A percentile compares a stretch with the other conserved stretches of the same genome.
phyloP scores from a whole-genome alignment of 768 basidiomycete species.

The Serendipita vermifera region DNA sequence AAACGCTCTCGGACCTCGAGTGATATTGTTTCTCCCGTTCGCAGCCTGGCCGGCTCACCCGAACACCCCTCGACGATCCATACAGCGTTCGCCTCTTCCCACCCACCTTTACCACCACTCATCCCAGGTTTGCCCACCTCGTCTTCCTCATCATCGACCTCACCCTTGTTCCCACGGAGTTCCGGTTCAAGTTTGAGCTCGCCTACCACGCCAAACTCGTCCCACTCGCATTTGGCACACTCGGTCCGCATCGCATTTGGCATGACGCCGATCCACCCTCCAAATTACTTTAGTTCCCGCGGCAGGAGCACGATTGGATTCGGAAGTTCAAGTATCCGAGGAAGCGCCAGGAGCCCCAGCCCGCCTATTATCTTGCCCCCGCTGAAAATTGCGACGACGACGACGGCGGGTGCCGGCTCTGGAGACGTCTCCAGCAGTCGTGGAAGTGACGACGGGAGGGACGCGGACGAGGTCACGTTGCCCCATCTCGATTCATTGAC shows the following conservation, averaged over 20 bases:
- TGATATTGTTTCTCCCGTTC: conserved; percentile 1
- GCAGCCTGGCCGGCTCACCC: background rate
- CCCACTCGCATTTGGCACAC: conserved; percentile 45
- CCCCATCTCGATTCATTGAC: background rate
- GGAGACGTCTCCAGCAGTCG: no score
- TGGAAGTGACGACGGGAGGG: no score
- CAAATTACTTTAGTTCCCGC: background rate
- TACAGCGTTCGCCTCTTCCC: background rate
- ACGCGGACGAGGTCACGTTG: background rate
- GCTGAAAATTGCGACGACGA: background rate
- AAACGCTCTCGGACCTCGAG: conserved; percentile 3
- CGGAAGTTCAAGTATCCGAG: conserved; percentile 2
- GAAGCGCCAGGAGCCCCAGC: background rate
- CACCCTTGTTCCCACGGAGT: no score
- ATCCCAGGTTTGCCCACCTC: background rate
- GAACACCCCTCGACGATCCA: background rate
- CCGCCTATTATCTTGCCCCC: background rate
- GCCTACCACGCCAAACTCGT: background rate
- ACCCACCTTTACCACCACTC: background rate
- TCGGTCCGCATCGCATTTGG: conserved; percentile 80
- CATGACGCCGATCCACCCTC: conserved; percentile 66
- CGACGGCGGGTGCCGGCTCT: background rate
- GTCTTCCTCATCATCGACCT: no score
- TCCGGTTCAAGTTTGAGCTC: no score
- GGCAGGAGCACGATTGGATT: conserved; percentile 1